phyloP scores from a whole-genome alignment of 2,329 filamentous ascomycete genomes.

The Teratosphaeria viscida region DNA sequence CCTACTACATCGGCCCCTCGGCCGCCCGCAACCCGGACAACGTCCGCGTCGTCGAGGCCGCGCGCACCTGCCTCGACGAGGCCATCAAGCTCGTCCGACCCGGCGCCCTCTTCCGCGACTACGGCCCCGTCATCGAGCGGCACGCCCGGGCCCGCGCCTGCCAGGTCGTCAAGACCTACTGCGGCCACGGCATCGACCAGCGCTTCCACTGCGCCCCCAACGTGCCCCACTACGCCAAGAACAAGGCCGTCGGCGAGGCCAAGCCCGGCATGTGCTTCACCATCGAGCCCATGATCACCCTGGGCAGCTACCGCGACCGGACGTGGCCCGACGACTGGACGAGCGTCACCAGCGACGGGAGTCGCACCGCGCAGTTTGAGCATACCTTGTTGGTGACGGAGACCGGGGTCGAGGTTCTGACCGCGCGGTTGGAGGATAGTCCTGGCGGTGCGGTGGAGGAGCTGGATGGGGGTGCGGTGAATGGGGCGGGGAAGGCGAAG shows the following conservation, averaged over 20 bases:
- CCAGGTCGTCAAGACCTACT: constrained; percentile 91
- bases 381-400: constrained; percentile 78
- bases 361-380: constrained; percentile 85
- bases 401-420: constrained; percentile 70
- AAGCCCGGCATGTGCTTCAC: constrained; percentile 98
- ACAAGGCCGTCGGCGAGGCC: constrained; percentile 88
- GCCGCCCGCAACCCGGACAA: constrained; percentile 74
- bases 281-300: constrained; percentile 95
- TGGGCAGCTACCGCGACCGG: constrained; percentile 83
- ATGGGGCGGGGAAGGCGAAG: background rate
- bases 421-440: constrained; percentile 60
- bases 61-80: constrained; percentile 80
- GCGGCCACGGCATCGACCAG: constrained; percentile 88
- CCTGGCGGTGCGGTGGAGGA: constrained; percentile 50
- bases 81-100: constrained; percentile 89
- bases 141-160: constrained; percentile 76
- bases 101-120: constrained; percentile 82
- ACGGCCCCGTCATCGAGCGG: constrained; percentile 91
- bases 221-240: constrained; percentile 95
- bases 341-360: constrained; percentile 82
- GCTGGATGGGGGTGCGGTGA: background rate
- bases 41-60: constrained; percentile 81
- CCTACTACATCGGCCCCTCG: constrained; percentile 91
- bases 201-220: constrained; percentile 91
- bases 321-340: constrained; percentile 99